A percentile compares a stretch with the other conserved stretches of the same genome.
Evolutionary conservation across 2,329 filamentous ascomycete species (phyloP).

Genomic region (Xylaria sp.): DNA sequence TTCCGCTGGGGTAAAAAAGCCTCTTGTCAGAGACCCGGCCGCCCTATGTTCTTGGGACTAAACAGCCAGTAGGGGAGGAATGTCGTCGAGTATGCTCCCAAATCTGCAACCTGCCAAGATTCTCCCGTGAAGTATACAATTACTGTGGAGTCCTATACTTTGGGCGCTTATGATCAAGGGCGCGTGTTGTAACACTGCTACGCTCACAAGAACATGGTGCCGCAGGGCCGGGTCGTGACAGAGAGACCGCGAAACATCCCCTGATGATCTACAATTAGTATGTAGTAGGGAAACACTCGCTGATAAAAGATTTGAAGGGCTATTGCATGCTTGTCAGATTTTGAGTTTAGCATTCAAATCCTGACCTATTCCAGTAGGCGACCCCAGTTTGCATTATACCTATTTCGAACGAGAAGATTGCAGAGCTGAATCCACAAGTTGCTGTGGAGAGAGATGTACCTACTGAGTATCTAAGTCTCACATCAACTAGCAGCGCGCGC

Average conservation of each 20-base stretch:
- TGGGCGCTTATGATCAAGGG: not conserved
- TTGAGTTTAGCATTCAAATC: not conserved
- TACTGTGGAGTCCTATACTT: not conserved
- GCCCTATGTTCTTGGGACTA: not conserved
- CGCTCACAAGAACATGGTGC: not conserved
- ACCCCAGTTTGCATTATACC: not conserved
- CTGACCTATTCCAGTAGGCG: not conserved
- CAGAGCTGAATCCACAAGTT: not conserved
- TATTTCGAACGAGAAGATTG: not conserved
- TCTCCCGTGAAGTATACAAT: not conserved
- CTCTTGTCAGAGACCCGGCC: slow-evolving; percentile 5
- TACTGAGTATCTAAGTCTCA: too few relatives aligned
- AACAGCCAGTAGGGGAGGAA: not conserved
- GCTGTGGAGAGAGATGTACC: not conserved
- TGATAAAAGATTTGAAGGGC: not conserved
- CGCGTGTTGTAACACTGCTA: not conserved
- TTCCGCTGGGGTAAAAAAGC: slow-evolving; percentile 7
- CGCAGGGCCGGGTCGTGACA: not conserved
- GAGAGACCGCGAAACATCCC: not conserved
- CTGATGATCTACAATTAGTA: not conserved
- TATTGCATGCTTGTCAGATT: not conserved
- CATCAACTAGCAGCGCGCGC: not conserved
- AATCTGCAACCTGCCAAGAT: slow-evolving; percentile 29
- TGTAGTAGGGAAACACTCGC: not conserved
- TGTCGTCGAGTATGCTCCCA: slow-evolving; percentile 22